Base-by-base conservation (phyloP, 73 alveolate species). In the Uronychia binucleata region DNA sequence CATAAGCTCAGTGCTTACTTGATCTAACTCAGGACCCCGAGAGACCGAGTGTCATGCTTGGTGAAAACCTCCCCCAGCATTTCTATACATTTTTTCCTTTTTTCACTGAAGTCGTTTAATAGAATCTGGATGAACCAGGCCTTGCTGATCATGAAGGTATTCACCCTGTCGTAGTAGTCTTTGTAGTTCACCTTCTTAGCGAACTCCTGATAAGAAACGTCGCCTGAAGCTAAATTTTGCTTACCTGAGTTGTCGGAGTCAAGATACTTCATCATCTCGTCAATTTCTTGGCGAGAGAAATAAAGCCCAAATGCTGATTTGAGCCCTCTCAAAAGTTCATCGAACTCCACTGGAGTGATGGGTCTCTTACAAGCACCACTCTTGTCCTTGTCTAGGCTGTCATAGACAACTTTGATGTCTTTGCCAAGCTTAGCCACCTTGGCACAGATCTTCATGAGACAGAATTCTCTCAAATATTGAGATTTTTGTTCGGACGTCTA, bases 341-440 rank as follows among this genome's bases (percentile, higher is more conserved):
- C 83, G 29, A 77, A 59, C 33, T 81, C 89, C 80, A 88, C 90
- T 83, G 74, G 31, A 60, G 32, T 32, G 60, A 1, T 14, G 19
- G 25, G 59, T 13, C 28, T 29, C 81, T 83, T 83, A 83, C 90
- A 57, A 25, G 89, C 59, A 28, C 90, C 90, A 30, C 80, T 75
- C 34, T 88, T 88, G 35, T 88, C 94, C 58, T 88, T 77, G 76
- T 88, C 94, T 0, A 88, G 74, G 8, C 81, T 75, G 78, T 88
- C 94, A 82, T 88, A 88, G 34, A 88, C 59, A 76, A 27, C 57
- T 31, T 77, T 81, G 30, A 88, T 30, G 13, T 81, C 88, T 57
- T 88, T 88, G 60, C 94, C 94, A 26, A 88, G 82, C 78, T 77
- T 81, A 8, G 94, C 82, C 1, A 88, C 74, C 27, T 81, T 88